These are phyloP conservation scores for Venturia effusa DNA, from an alignment of 2,329 filamentous ascomycete species.

Conservation along the genomic window DNA sequence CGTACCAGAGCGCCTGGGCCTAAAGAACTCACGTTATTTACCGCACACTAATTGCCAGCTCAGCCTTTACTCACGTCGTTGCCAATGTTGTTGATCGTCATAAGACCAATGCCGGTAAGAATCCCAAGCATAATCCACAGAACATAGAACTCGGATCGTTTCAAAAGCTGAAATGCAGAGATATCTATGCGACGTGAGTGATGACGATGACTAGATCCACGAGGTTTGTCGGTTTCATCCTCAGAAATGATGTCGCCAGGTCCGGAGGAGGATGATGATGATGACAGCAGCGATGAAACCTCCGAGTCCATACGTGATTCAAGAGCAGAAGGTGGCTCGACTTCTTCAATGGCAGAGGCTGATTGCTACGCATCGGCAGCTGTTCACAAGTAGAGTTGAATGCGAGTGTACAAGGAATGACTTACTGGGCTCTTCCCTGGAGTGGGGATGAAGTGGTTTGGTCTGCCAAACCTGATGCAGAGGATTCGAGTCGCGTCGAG, in stretches of 20 bases:
- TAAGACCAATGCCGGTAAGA: conserved; percentile 85
- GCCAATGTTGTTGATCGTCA: conserved; percentile 99
- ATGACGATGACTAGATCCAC: conserved; percentile 52
- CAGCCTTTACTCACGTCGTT: conserved; percentile 50
- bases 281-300: conserved; percentile 50
- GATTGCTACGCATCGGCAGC: conserved; percentile 12
- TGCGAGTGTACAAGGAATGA: neutral
- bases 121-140: conserved; percentile 79
- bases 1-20: conserved; percentile 73
- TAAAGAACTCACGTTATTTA: conserved; percentile 16
- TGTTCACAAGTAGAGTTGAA: neutral
- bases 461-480: conserved; percentile 37
- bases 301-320: neutral
- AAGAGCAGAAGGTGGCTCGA: neutral
- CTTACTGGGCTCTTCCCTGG: conserved; percentile 55
- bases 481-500: conserved; percentile 31
- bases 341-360: neutral
- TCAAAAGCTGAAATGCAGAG: conserved; percentile 66
- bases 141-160: conserved; percentile 76
- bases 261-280: conserved; percentile 43
- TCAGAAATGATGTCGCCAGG: conserved; percentile 40
- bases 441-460: conserved; percentile 28
- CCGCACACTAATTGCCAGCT: too few relatives aligned
- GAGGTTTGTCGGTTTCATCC: conserved; percentile 41
- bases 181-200: conserved; percentile 80